Base-by-base conservation (phyloP, 2,329 filamentous ascomycete genomes). In the Beauveria australis region DNA sequence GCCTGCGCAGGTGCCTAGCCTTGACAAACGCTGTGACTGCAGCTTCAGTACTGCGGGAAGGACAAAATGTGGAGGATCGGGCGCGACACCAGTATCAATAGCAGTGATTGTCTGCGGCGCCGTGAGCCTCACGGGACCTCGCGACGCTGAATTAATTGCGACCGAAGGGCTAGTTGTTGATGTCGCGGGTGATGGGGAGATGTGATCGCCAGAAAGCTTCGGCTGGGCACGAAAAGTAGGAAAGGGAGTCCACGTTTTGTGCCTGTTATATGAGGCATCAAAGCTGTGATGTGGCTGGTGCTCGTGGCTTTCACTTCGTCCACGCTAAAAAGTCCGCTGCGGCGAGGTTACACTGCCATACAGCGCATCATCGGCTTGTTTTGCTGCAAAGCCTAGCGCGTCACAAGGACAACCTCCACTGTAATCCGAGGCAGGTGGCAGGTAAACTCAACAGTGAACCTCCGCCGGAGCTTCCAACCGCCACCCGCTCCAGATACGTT, bases 111-210 rank as follows among this genome's bases (percentile, higher is more conserved):
- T 54, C 26, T 48, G 43, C 58, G 43, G 22, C 33, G 51, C 58
- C 51, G 19, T 24, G 3, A 33, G 33, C 40, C 43, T 54, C 51
- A 33, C 58, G 19, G 5, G 30, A 54, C 49, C 43, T 60, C 44
- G 44, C 58, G 51, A 44, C 58, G 58, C 51, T 54, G 33, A 2
- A 60, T 54, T 60, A 49, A 54, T 54, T 60, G 51, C 58, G 58
- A 60, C 44, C 30, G 58, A 24, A 28, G n/a, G 43, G 40, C 40
- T 53, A 53, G 37, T 52, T 61, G 60, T 41, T 53, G 60, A 56
- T 61, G 47, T 59, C 49, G 57, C 48, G 47, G 48, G 14, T 56
- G 59, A 61, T 61, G 56, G 37, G n/a, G 46, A 51, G 46, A 52
- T 57, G 59, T 8, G 49, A 53, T 48, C 28, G 44, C 18, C 16